Evolutionary conservation across 805 yeast species (phyloP), one percentile per base, ranked within the genome.

Genomic region (Schwanniomyces yamadae): DNA sequence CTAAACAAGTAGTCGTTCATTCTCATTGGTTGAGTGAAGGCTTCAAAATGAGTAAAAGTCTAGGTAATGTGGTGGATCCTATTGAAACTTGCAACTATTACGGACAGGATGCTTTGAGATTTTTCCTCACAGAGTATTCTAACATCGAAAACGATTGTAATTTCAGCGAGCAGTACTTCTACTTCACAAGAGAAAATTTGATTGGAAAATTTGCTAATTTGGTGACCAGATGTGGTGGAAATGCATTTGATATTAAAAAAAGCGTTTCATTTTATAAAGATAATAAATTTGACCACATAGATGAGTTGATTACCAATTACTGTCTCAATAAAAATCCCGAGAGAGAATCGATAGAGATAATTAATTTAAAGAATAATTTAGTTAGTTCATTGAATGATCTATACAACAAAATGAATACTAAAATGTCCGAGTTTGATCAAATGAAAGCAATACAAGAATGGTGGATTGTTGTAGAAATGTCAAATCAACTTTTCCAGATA

Each of bases 11-110:
- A 3, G 71, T 89, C 5, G 95, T 93, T 2, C 99, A 93, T 64
- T 82, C 95, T 5, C 99, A 93, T 58, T 93, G 98, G 98, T 67
- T 90, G 15, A 76, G 84, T 58, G 83, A 80, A 22, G 98, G 98
- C 0, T 66, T 78, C 28, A 93, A 93, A 55, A 93, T 93, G 99
- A 85, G 95, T 33, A 93, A 93, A 51, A 82, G 95, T 38, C 63
- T 80, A 36, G 96, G 97, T 0, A 93, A 93, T 54, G 97, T 91
- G 7, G 95, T 91, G 4, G 97, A 93, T 51, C 99, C 99, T 0
- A 54, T 84, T 13, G 75, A 65, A n/a, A 69, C 82, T 20, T 66
- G 77, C 4, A 67, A 75, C 0, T 57, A 69, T 27, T 86, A 84
- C 49, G 96, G 89, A 0, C 57, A 71, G n/a, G 93, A 85, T 56